Percentiles rank a stretch among this genome's conserved stretches.
phyloP scores from a whole-genome alignment of 2,329 filamentous ascomycete genomes.

The Xylaria sp. region DNA sequence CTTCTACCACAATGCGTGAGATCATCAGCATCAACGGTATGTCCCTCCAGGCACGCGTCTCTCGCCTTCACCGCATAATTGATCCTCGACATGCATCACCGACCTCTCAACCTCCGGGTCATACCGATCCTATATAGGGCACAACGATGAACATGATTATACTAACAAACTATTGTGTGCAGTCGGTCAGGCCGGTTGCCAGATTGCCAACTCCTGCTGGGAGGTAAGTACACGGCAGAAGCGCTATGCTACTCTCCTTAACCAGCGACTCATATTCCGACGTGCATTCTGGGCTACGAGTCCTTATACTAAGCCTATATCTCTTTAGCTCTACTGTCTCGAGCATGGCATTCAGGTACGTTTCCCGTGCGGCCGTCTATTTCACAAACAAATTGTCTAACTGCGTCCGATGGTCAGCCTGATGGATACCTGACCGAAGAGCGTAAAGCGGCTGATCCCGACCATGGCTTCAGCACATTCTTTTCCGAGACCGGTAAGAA shows the following conservation, averaged over 20 bases:
- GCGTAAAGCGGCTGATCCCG: slow-evolving; percentile 91
- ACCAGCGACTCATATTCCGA: background rate
- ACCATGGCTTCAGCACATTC: slow-evolving; percentile 99
- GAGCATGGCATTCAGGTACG: slow-evolving; percentile 99
- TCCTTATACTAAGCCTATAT: slow-evolving; percentile 36
- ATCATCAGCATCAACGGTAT: slow-evolving; percentile 99
- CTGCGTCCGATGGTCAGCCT: slow-evolving; percentile 68
- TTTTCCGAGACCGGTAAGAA: slow-evolving; percentile 97
- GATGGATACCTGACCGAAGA: slow-evolving; percentile 99
- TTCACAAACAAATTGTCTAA: slow-evolving; percentile 43
- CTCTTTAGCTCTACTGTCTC: slow-evolving; percentile 93
- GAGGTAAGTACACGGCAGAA: slow-evolving; percentile 76
- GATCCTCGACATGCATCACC: slow-evolving; percentile 40
- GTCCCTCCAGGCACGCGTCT: slow-evolving; percentile 56
- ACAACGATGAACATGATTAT: slow-evolving; percentile 42
- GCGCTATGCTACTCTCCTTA: slow-evolving; percentile 17
- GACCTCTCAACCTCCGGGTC: slow-evolving; percentile 40
- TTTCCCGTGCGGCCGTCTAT: slow-evolving; percentile 40
- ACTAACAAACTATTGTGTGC: slow-evolving; percentile 65
- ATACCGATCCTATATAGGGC: slow-evolving; percentile 27
- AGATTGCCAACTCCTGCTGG: slow-evolving; percentile 99
- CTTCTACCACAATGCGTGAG: slow-evolving; percentile 87
- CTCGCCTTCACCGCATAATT: slow-evolving; percentile 57
- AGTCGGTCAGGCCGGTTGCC: slow-evolving; percentile 99
- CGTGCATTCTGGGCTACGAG: slow-evolving; percentile 45